A percentile compares a stretch with the other conserved stretches of the same genome.
Conservation (phyloP, 768 basidiomycete genomes). For the Lentinula lateritia region DNA sequence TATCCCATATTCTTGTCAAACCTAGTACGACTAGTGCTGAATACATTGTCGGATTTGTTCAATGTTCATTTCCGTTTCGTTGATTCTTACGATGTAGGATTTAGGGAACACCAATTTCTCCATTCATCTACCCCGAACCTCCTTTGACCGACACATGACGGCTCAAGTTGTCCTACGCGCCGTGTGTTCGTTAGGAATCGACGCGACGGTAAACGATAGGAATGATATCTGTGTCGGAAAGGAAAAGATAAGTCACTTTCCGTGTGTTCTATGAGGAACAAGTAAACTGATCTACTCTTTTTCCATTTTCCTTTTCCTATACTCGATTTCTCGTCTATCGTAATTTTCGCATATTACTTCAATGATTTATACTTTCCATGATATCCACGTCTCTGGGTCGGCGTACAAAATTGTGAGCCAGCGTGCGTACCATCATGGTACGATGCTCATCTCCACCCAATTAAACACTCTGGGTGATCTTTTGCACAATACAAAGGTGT, state of each 20-base stretch:
- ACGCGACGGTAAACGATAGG: slow-evolving; percentile 79
- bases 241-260: slow-evolving; percentile 74
- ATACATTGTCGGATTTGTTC: background rate
- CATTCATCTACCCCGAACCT: slow-evolving; percentile 76
- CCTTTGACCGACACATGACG: slow-evolving; percentile 77
- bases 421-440: slow-evolving; percentile 96
- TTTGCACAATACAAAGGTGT: slow-evolving; percentile 61
- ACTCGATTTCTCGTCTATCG: background rate
- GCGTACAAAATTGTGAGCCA: slow-evolving; percentile 93
- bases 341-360: background rate
- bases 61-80: background rate
- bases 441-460: slow-evolving; percentile 89
- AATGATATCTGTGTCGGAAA: slow-evolving; percentile 85
- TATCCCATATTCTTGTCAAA: too few species aligned
- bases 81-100: slow-evolving; percentile 49
- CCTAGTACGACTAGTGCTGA: too few species aligned
- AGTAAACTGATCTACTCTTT: background rate
- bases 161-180: slow-evolving; percentile 75
- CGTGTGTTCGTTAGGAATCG: slow-evolving; percentile 67
- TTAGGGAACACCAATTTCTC: slow-evolving; percentile 97
- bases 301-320: slow-evolving; percentile 5
- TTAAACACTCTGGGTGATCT: slow-evolving; percentile 69
- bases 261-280: background rate
- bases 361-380: background rate
- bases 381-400: slow-evolving; percentile 83